Evolutionary conservation across 768 basidiomycete species (phyloP), one percentile per base, ranked within the genome.

Genomic region (Kwoniella dejecticola): DNA sequence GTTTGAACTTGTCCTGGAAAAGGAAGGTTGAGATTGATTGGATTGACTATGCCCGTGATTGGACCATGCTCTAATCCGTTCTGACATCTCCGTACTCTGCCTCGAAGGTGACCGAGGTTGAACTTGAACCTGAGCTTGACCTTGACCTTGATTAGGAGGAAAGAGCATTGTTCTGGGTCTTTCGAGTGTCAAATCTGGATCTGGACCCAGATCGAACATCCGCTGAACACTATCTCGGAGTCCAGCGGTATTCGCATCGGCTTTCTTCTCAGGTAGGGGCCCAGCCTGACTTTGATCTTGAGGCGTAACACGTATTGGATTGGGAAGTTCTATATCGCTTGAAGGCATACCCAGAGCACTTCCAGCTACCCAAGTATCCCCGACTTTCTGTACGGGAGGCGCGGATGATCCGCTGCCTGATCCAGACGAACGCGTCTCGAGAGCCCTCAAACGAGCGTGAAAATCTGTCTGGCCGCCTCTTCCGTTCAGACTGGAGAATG

Each of bases 281-380:
- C 12, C 11, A 42, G 17, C 7, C 12, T 12, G 19, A 5, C 59
- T 21, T 49, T 56, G 52, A 21, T 13, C 27, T 23, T 8, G 38
- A 30, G 40, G 2, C 12, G 5, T 11, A 33, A 3, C n/a, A 7
- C 29, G 44, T 19, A 27, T 7, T 31, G 56, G 21, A 21, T 21
- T 40, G 24, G 30, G 17, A n/a, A 19, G n/a, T 26, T 29, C 60
- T 10, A 60, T 33, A 63, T 63, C 66, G 19, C 61, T 64, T 4
- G 19, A 33, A 6, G 52, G 44, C 31, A 59, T 31, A 27, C 65
- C 67, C 1, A 75, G 17, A 15, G 58, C 66, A 38, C 65, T 67
- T 0, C 68, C 68, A 27, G 70, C 73, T 11, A 75, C 68, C 73
- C 73, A 75, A n/a, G 60, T 50, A 57, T 75, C 73, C 5, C 73